Percentiles rank a stretch among this genome's conserved stretches.
phyloP scores from a whole-genome alignment of 2,329 filamentous ascomycete genomes.

The Aspergillus costaricaensis region DNA sequence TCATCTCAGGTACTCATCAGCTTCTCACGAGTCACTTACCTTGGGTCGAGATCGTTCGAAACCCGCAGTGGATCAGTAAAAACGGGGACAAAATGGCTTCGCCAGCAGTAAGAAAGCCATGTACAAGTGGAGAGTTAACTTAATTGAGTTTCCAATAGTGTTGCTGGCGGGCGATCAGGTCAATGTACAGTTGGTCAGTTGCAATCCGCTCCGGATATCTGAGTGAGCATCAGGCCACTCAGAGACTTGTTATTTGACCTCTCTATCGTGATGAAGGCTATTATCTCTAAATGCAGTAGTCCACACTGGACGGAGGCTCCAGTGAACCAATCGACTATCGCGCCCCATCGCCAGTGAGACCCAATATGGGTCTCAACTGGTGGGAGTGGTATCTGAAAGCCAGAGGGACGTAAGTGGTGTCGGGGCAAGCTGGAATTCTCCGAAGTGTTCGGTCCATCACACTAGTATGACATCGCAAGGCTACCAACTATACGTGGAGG shows the following conservation, averaged over 20 bases:
- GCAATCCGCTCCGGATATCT: not conserved
- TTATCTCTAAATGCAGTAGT: not conserved
- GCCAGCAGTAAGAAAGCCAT: not conserved
- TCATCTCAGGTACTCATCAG: not conserved
- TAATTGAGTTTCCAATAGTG: not conserved
- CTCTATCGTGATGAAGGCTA: not conserved
- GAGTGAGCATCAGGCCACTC: not conserved
- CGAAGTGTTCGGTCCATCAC: not conserved
- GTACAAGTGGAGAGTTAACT: not conserved
- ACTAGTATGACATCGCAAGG: not conserved
- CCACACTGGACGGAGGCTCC: not conserved
- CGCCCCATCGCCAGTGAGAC: not conserved
- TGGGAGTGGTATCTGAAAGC: not conserved
- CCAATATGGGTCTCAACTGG: not conserved
- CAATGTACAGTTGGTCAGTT: not conserved
- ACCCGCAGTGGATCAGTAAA: slow-evolving; percentile 8
- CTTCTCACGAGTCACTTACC: not conserved
- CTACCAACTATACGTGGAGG: not conserved
- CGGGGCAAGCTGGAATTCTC: not conserved
- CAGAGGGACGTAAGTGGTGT: not conserved
- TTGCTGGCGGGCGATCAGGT: not conserved
- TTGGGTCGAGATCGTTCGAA: not conserved
- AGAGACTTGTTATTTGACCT: not conserved
- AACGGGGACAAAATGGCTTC: not conserved
- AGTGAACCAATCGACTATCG: not conserved